Evolutionary conservation across 129 eudicot genomes (phyloP).

Genomic region (Centella asiatica): DNA sequence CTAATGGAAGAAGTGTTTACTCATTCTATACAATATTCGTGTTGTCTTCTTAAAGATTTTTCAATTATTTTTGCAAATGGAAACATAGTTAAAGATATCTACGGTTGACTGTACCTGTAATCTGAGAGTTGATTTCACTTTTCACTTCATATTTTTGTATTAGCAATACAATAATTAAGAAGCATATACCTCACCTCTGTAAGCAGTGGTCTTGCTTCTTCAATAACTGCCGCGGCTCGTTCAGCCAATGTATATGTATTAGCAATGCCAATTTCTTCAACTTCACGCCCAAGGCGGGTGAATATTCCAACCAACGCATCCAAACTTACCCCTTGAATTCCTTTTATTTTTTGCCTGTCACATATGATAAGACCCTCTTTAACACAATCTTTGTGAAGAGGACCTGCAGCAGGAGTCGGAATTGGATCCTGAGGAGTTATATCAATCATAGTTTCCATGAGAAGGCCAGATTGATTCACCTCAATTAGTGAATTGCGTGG

Average conservation of each 20-base stretch:
- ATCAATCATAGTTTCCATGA: constrained; percentile 94
- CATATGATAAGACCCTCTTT: constrained; percentile 81
- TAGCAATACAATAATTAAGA: constrained; percentile 9
- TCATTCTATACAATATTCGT: no score
- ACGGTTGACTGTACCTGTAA: no score
- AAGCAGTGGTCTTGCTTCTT: constrained; percentile 81
- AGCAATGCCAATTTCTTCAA: constrained; percentile 72
- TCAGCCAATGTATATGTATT: constrained; percentile 73
- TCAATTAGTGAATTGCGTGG: constrained; percentile 77
- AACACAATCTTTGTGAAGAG: constrained; percentile 63
- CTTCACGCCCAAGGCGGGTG: constrained; percentile 83
- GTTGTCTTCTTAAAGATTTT: no score
- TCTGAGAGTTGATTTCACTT: no score
- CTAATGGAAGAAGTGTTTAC: no score
- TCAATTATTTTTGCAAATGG: no score
- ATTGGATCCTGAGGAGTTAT: constrained; percentile 82
- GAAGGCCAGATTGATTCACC: constrained; percentile 91
- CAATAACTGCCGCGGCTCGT: constrained; percentile 59
- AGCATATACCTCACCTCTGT: constrained; percentile 48
- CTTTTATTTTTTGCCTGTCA: constrained; percentile 75
- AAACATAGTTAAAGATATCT: no score
- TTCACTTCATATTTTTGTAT: no score
- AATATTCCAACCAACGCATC: constrained; percentile 86
- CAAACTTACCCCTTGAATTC: constrained; percentile 82
- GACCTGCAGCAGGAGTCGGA: constrained; percentile 72